These are phyloP conservation scores for Picocystis sp. DNA, from an alignment of 163 green algal species.

Conservation along the genomic window DNA sequence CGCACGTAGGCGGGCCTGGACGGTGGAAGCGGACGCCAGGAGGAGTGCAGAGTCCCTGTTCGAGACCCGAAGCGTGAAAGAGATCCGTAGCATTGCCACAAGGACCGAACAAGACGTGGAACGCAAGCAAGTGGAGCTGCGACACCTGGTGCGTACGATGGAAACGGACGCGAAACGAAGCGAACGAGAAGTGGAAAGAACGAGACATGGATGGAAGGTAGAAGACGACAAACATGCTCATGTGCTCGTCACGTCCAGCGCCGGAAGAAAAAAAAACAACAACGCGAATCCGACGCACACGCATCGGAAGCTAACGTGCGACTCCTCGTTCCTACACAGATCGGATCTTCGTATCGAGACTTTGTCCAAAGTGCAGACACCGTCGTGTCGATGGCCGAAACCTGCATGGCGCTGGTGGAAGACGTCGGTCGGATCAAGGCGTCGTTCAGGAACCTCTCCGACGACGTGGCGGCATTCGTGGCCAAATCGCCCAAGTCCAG, in stretches of 20 bases:
- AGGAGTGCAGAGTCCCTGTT: conserved; percentile 54
- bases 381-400: conserved; percentile 62
- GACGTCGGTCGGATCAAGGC: conserved; percentile 52
- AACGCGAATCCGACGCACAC: conserved; percentile 65
- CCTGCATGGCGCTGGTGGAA: conserved; percentile 40
- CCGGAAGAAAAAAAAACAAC: too few species aligned
- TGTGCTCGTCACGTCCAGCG: too few species aligned
- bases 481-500: conserved; percentile 1
- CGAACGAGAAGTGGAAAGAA: too few species aligned
- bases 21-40: too few species aligned
- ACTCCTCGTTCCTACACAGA: too few species aligned
- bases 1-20: too few species aligned
- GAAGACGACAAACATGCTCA: too few species aligned
- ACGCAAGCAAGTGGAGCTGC: conserved; percentile 76
- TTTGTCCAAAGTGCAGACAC: conserved; percentile 83
- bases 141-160: conserved; percentile 65
- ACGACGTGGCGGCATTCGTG: conserved; percentile 4
- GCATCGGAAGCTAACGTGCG: neutral
- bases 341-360: too few species aligned
- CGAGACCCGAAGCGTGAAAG: conserved; percentile 50
- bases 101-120: conserved; percentile 71
- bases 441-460: too few species aligned
- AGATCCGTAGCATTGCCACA: conserved; percentile 63
- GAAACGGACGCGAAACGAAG: too few species aligned
- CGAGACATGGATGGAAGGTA: too few species aligned